Conservation (phyloP, 768 basidiomycete species). For the Trametes cingulata region DNA sequence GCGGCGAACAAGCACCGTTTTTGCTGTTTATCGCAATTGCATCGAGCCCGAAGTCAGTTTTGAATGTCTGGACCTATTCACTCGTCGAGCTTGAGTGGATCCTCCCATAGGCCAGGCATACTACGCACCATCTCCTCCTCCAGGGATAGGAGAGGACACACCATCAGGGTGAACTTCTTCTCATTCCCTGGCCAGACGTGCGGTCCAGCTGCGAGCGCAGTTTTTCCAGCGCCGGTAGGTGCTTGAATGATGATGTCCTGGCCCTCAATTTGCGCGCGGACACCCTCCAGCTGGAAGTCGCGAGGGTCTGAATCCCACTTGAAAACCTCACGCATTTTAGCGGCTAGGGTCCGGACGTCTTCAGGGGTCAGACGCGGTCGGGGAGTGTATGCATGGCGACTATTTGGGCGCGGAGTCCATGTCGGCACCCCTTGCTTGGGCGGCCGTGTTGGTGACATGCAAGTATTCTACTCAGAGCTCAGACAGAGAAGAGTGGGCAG, state of each 20-base stretch:
- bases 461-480: no score
- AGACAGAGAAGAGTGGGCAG: no score
- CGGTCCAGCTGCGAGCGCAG: constrained; percentile 40
- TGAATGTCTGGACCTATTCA: constrained; percentile 34
- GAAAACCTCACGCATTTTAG: constrained; percentile 23
- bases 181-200: constrained; percentile 30
- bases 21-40: constrained; percentile 37
- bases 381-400: no score
- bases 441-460: no score
- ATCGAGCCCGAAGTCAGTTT: constrained; percentile 32
- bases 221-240: constrained; percentile 40
- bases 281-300: constrained; percentile 34
- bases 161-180: constrained; percentile 38
- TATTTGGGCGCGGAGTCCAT: no score
- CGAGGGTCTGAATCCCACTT: constrained; percentile 26
- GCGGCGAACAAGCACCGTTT: constrained; percentile 31
- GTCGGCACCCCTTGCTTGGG: no score
- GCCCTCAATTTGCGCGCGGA: constrained; percentile 33
- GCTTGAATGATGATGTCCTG: constrained; percentile 40
- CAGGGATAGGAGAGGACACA: constrained; percentile 41
- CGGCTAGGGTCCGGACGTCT: background rate
- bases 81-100: constrained; percentile 28
- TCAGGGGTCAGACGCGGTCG: background rate
- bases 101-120: background rate
- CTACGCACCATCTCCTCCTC: constrained; percentile 41